Conservation (phyloP, 768 basidiomycete genomes). For the Nidularia pulvinata region DNA sequence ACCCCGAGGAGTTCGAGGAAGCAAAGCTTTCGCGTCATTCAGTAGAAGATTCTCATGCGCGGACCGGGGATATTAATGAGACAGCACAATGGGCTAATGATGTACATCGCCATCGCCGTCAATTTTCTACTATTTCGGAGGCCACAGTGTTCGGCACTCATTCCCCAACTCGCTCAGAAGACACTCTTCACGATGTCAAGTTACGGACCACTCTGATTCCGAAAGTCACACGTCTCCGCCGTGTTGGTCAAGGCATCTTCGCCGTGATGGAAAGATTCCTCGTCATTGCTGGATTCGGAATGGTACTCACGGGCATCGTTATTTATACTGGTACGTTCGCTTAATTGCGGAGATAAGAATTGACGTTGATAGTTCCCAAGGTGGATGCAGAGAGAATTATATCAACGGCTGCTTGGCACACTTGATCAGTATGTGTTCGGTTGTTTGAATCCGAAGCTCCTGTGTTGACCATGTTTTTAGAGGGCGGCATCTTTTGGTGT, state of each 20-base stretch:
- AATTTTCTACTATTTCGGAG: slow-evolving; percentile 51
- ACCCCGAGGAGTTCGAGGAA: slow-evolving; percentile 53
- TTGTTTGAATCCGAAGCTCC: slow-evolving; percentile 1
- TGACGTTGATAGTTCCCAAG: slow-evolving; percentile 18
- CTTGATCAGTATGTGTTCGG: slow-evolving; percentile 71
- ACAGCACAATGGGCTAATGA: slow-evolving; percentile 57
- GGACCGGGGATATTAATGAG: slow-evolving; percentile 29
- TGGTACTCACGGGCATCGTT: slow-evolving; percentile 69
- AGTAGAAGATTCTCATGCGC: slow-evolving; percentile 16
- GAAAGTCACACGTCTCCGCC: slow-evolving; percentile 24
- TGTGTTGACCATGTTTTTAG: slow-evolving; percentile 31
- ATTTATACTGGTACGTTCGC: slow-evolving; percentile 65
- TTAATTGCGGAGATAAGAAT: background rate
- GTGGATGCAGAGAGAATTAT: slow-evolving; percentile 80
- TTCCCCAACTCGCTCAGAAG: slow-evolving; percentile 53
- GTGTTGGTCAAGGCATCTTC: slow-evolving; percentile 48
- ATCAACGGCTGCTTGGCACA: slow-evolving; percentile 88
- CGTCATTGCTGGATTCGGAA: slow-evolving; percentile 70
- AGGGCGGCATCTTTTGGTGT: slow-evolving; percentile 91
- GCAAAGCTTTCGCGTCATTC: slow-evolving; percentile 34
- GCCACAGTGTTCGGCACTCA: slow-evolving; percentile 48
- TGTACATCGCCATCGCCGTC: slow-evolving; percentile 37
- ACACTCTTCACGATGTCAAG: slow-evolving; percentile 49
- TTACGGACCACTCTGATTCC: slow-evolving; percentile 6
- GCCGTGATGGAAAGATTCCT: slow-evolving; percentile 59